Percentiles rank a stretch among this genome's conserved stretches.
Evolutionary conservation across 768 basidiomycete species (phyloP).

Genomic region (Lenzites betulinus): DNA sequence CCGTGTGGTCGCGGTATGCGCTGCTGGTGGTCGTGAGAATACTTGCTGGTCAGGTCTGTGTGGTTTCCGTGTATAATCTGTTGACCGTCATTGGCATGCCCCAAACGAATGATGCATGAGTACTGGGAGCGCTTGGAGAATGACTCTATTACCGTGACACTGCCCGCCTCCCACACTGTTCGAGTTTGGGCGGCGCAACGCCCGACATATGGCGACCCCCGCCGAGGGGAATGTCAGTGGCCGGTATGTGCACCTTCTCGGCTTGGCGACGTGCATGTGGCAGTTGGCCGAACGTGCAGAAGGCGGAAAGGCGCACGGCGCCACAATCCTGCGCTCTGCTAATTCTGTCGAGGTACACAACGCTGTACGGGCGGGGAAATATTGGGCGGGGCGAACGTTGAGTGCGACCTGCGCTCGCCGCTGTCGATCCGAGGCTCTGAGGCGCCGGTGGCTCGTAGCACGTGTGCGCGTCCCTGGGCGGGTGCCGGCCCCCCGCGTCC

Average conservation of each 20-base stretch:
- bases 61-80: neutral
- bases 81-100: neutral
- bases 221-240: neutral
- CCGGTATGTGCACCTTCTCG: neutral
- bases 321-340: neutral
- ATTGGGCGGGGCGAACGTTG: neutral
- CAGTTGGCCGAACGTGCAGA: slow-evolving; percentile 1
- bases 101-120: neutral
- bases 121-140: neutral
- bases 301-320: neutral
- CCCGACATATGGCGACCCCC: neutral
- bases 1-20: neutral
- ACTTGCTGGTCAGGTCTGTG: neutral
- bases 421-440: neutral
- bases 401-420: neutral
- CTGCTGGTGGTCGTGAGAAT: neutral
- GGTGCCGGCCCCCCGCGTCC: neutral
- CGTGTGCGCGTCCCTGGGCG: slow-evolving; percentile 1
- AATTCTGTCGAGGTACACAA: neutral
- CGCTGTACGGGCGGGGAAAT: neutral
- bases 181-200: neutral
- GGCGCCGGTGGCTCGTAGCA: slow-evolving; percentile 1
- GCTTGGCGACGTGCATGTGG: neutral
- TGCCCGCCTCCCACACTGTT: neutral
- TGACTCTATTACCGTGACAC: neutral